Conservation (phyloP, 768 basidiomycete genomes). For the Mycena kentingensis region DNA sequence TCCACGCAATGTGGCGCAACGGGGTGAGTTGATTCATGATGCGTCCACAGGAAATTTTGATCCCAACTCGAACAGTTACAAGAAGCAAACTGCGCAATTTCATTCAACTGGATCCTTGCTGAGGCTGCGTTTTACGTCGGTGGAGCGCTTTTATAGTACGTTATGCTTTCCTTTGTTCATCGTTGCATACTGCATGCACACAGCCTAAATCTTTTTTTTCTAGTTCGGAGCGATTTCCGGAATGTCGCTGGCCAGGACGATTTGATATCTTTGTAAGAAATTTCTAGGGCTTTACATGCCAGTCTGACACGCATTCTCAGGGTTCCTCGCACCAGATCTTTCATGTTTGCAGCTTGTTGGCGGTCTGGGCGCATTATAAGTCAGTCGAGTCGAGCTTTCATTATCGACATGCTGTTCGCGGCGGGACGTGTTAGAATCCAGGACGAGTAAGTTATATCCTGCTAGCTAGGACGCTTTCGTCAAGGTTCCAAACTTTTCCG, state of each 20-base stretch:
- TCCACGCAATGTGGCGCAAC: conserved; percentile 1
- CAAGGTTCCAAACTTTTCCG: no score
- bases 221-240: conserved; percentile 15
- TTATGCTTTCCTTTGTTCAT: background rate
- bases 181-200: no score
- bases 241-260: conserved; percentile 2
- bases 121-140: conserved; percentile 10
- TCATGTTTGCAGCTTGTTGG: conserved; percentile 15
- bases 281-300: background rate
- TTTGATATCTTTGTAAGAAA: conserved; percentile 1
- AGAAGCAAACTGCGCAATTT: conserved; percentile 2
- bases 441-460: no score
- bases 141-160: conserved; percentile 14
- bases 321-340: conserved; percentile 18
- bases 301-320: no score
- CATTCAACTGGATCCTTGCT: conserved; percentile 5
- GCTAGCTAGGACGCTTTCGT: no score
- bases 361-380: conserved; percentile 8
- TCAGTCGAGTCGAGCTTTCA: conserved; percentile 1
- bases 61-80: background rate
- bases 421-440: conserved; percentile 4
- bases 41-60: no score
- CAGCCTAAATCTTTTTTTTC: background rate
- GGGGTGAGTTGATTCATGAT: conserved; percentile 6
- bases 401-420: conserved; percentile 4